A percentile compares a stretch with the other conserved stretches of the same genome.
These are phyloP conservation scores for Pleodorina starrii DNA, from an alignment of 139 green algal genomes.

Conservation along the genomic window DNA sequence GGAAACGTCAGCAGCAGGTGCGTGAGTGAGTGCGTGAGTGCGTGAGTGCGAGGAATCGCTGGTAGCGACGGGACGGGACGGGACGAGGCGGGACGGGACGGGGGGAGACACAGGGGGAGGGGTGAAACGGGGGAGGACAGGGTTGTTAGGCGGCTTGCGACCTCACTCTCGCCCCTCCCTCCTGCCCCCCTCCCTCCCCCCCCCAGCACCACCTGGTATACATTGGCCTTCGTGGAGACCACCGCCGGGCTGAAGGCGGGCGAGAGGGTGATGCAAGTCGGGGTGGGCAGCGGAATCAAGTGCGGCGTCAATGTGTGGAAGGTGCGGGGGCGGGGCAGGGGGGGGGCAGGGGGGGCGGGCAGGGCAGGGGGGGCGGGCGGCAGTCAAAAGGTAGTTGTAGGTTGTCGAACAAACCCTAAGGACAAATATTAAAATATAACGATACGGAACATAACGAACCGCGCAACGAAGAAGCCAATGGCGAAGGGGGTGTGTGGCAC, in stretches of 20 bases:
- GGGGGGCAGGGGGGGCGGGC: not conserved
- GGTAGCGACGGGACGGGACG: too few species aligned
- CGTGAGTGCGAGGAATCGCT: too few species aligned
- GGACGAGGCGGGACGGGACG: too few species aligned
- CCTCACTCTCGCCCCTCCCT: not conserved
- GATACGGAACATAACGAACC: too few species aligned
- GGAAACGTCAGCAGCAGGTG: constrained; percentile 46
- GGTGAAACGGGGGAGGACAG: not conserved
- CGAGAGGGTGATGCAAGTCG: constrained; percentile 64
- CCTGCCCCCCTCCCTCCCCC: not conserved
- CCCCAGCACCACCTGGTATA: constrained; percentile 74
- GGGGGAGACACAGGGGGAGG: too few species aligned
- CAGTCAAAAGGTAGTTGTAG: too few species aligned
- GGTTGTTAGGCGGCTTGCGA: not conserved
- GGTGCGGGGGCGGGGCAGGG: constrained; percentile 19
- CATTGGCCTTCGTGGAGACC: constrained; percentile 66
- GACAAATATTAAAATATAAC: too few species aligned
- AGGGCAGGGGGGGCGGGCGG: too few species aligned
- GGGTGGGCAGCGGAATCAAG: constrained; percentile 72
- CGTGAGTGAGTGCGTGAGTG: too few species aligned
- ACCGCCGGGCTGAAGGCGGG: constrained; percentile 60
- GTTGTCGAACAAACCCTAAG: too few species aligned
- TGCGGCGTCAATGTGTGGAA: constrained; percentile 70
- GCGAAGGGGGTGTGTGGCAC: too few species aligned
- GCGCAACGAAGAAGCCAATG: too few species aligned